Evolutionary conservation across 2,329 filamentous ascomycete species (phyloP), one percentile per base, ranked within the genome.

Genomic region (Nigrospora osmanthi): DNA sequence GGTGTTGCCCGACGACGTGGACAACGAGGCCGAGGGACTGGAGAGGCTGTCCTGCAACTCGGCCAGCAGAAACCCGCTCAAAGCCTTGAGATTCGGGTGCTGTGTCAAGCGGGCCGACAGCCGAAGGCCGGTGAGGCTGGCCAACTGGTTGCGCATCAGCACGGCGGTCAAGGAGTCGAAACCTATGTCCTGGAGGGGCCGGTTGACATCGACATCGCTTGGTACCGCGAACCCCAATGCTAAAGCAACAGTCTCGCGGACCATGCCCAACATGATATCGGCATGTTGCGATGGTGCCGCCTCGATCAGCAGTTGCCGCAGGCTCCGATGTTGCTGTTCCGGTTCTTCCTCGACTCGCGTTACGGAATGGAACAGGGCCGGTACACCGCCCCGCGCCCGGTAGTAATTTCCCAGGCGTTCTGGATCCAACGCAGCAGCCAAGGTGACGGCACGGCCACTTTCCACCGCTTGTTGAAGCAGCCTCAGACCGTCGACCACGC

Each of bases 391-490:
- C 36, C 50, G 52, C 38, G 54, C 52, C 38, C 52, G 46, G 31
- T 42, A 53, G 36, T 49, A 58, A 16, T 13, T 30, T 16, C 44
- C 48, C 43, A 58, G 53, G 5, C 53, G 54, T 36, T 43, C 44
- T 31, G 55, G 38, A 40, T 60, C 51, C n/a, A 60, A 52, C 6
- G 41, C 51, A n/a, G 54, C 54, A 19, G 51, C 53, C 19, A 60
- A 47, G 1, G 53, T 58, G 11, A 60, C 46, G 6, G 52, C 44
- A 37, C 50, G 49, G 17, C 19, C 44, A 33, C 47, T 45, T 11
- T 33, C 15, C 15, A 55, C 53, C 28, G 57, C 51, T 28, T 48
- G 23, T 45, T 55, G 37, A 32, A 58, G 42, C 17, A 57, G 36
- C 7, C 48, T 42, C 39, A 60, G 38, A 9, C 54, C 55, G 9